Conservation (phyloP, 768 basidiomycete genomes). For the Mycena galopus region DNA sequence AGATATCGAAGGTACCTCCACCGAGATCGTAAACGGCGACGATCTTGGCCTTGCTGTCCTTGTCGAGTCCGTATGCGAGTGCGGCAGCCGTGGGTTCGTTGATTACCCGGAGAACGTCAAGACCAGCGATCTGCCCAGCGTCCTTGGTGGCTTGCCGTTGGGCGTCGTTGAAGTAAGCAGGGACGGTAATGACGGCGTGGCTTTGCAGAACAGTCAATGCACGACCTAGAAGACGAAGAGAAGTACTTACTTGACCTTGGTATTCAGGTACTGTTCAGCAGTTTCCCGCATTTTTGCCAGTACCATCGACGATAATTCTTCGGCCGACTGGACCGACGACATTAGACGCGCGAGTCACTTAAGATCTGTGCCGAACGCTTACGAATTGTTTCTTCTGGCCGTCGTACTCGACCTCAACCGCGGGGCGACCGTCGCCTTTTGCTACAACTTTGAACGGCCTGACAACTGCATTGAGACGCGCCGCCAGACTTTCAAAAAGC, state of each 20-base stretch:
- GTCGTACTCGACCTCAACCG: constrained; percentile 87
- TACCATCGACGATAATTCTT: constrained; percentile 91
- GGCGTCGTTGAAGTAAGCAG: constrained; percentile 99
- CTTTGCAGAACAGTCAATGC: constrained; percentile 50
- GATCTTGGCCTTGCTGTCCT: constrained; percentile 77
- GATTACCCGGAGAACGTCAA: constrained; percentile 97
- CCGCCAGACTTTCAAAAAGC: not conserved
- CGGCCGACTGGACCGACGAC: constrained; percentile 70
- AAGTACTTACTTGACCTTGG: constrained; percentile 88
- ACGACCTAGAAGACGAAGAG: not conserved
- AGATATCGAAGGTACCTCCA: constrained; percentile 99
- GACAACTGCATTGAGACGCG: not conserved
- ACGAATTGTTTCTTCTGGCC: constrained; percentile 88
- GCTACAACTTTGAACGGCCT: constrained; percentile 88
- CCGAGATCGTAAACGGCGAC: constrained; percentile 99
- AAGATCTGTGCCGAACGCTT: constrained; percentile 46
- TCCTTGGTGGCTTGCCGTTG: constrained; percentile 99
- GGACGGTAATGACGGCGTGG: constrained; percentile 94
- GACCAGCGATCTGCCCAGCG: constrained; percentile 96
- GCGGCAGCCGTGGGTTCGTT: constrained; percentile 99
- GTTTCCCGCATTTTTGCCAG: constrained; percentile 96
- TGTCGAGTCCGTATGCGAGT: constrained; percentile 97
- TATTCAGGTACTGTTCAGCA: constrained; percentile 92
- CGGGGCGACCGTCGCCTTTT: constrained; percentile 81
- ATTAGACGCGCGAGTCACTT: constrained; percentile 27